These are phyloP conservation scores for Bauhinia variegata DNA, from an alignment of 306 rosid species.

Conservation along the genomic window DNA sequence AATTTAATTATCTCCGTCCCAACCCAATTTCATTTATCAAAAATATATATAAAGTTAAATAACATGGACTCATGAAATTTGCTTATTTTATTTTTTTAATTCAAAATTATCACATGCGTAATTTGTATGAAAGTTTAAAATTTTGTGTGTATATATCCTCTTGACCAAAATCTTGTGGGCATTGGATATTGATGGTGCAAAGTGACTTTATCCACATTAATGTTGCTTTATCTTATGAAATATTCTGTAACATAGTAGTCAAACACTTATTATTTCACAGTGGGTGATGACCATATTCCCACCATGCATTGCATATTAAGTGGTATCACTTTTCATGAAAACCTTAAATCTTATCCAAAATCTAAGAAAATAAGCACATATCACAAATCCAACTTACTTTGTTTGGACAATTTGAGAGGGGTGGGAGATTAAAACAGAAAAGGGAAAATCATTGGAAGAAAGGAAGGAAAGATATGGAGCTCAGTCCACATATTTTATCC, in stretches of 20 bases:
- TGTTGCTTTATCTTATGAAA: conserved; percentile 4
- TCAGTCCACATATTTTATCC: too few relatives aligned
- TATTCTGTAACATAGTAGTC: not conserved
- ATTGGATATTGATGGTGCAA: too few relatives aligned
- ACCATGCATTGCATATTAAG: conserved; percentile 4
- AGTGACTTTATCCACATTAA: too few relatives aligned
- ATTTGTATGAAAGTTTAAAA: too few relatives aligned
- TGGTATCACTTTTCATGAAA: conserved; percentile 21
- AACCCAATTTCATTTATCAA: too few relatives aligned
- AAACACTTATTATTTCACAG: not conserved
- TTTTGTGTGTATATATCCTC: too few relatives aligned
- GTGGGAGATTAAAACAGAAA: conserved; percentile 13
- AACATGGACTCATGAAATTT: too few relatives aligned
- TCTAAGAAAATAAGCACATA: conserved; percentile 22
- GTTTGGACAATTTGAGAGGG: conserved; percentile 5
- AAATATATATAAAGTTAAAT: too few relatives aligned
- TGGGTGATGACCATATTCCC: conserved; percentile 31
- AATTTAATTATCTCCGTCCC: too few relatives aligned
- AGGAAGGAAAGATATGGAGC: not conserved
- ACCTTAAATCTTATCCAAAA: conserved; percentile 33
- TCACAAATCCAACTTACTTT: conserved; percentile 22
- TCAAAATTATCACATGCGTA: too few relatives aligned
- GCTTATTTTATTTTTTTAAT: too few relatives aligned
- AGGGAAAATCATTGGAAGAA: not conserved
- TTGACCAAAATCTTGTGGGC: too few relatives aligned